A percentile compares a stretch with the other conserved stretches of the same genome.
These are phyloP conservation scores for Hagleromyces aurorensis DNA, from an alignment of 805 yeast species.

Conservation along the genomic window DNA sequence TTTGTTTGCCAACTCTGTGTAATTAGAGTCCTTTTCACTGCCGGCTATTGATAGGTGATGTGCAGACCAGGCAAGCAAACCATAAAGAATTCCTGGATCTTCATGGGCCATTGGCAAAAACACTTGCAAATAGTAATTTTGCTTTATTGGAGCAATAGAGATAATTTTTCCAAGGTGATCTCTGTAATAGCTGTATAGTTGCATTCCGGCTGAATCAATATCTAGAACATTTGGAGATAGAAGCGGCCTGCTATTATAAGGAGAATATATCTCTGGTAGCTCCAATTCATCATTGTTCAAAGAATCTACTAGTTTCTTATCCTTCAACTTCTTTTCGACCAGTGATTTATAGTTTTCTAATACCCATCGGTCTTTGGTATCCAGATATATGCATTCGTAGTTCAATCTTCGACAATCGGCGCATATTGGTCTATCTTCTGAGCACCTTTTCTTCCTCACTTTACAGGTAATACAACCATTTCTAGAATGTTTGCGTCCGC, in stretches of 20 bases:
- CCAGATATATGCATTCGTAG: conserved; percentile 66
- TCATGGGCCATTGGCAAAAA: conserved; percentile 45
- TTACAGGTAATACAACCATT: conserved; percentile 67
- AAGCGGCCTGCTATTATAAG: conserved; percentile 16
- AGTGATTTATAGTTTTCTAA: conserved; percentile 17
- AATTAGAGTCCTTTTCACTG: conserved; percentile 7
- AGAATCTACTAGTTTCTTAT: neutral
- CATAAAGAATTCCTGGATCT: conserved; percentile 42
- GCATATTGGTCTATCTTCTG: conserved; percentile 63
- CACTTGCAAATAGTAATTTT: conserved; percentile 44
- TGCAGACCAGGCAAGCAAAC: conserved; percentile 52
- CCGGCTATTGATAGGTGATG: conserved; percentile 21
- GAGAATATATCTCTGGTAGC: too few relatives aligned
- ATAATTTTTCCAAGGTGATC: conserved; percentile 40
- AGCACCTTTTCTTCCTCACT: conserved; percentile 63
- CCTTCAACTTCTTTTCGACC: conserved; percentile 17
- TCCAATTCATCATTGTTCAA: too few relatives aligned
- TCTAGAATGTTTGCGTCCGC: conserved; percentile 32
- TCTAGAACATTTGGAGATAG: conserved; percentile 18
- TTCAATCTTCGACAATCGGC: conserved; percentile 57
- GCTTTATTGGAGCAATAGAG: conserved; percentile 40
- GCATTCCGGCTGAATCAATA: conserved; percentile 37
- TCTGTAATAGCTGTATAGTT: conserved; percentile 44
- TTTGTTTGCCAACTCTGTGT: conserved; percentile 15
- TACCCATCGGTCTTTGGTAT: conserved; percentile 28